A percentile compares a stretch with the other conserved stretches of the same genome.
Conservation (phyloP, 345 rosid species). For the Capsella bursapastoris region DNA sequence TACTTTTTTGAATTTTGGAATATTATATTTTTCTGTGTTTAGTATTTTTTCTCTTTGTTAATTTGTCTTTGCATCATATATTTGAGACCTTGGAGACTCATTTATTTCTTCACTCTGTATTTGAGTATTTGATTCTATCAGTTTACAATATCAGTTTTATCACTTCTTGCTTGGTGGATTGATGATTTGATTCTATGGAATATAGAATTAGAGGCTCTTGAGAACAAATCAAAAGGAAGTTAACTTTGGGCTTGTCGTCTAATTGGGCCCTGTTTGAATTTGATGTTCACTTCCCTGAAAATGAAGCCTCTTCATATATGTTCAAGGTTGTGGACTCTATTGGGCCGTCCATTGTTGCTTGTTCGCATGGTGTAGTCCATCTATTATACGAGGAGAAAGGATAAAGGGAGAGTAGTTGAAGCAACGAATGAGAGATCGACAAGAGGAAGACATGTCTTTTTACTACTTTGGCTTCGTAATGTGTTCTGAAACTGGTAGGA, state of each 20-base stretch:
- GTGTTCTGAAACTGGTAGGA: conserved; percentile 39
- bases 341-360: not conserved
- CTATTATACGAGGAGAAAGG: not conserved
- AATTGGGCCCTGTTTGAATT: not conserved
- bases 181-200: not conserved
- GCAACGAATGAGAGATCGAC: conserved; percentile 42
- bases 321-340: not conserved
- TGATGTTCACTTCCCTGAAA: too few species aligned
- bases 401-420: not conserved
- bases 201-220: not conserved
- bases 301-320: not conserved
- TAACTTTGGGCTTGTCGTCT: conserved; percentile 1
- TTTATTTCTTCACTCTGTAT: not conserved
- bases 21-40: not conserved
- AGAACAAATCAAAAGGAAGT: not conserved
- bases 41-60: not conserved
- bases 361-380: not conserved
- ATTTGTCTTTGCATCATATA: conserved; percentile 6
- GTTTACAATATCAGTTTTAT: not conserved
- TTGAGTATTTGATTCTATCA: not conserved
- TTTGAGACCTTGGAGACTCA: conserved; percentile 9
- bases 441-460: conserved; percentile 15
- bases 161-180: not conserved
- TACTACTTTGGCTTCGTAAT: conserved; percentile 10
- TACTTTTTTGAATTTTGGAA: not conserved